Conservation (phyloP, 768 basidiomycete genomes). For the Boletus insuetus region DNA sequence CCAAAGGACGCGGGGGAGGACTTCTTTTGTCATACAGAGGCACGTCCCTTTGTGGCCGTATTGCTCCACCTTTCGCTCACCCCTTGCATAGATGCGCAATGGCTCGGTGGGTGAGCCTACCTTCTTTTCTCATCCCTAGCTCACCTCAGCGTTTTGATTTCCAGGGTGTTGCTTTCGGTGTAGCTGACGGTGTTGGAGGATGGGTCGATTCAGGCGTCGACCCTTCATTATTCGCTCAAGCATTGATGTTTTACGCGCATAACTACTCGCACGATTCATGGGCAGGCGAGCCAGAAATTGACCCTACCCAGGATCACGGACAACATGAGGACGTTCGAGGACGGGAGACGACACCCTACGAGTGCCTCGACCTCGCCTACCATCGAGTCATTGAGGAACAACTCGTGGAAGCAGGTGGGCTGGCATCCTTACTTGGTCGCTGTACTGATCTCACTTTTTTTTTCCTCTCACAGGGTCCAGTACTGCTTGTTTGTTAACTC, state of each 20-base stretch:
- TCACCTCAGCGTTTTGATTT: constrained; percentile 17
- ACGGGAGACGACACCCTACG: constrained; percentile 63
- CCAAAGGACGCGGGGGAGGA: constrained; percentile 53
- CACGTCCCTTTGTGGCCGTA: constrained; percentile 32
- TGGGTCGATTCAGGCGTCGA: constrained; percentile 85
- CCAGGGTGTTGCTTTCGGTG: constrained; percentile 77
- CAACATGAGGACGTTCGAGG: constrained; percentile 64
- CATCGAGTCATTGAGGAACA: constrained; percentile 67
- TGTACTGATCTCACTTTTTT: background rate
- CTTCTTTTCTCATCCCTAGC: constrained; percentile 11
- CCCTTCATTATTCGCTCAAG: constrained; percentile 87
- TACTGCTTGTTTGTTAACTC: constrained; percentile 72
- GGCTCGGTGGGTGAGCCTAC: constrained; percentile 59
- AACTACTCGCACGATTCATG: constrained; percentile 69
- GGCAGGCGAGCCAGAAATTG: constrained; percentile 82
- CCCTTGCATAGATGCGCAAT: constrained; percentile 60
- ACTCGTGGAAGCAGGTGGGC: constrained; percentile 48
- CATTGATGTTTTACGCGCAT: constrained; percentile 85
- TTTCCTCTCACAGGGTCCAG: constrained; percentile 60
- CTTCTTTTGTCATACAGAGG: constrained; percentile 69
- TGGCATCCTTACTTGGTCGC: constrained; percentile 21
- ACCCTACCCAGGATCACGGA: constrained; percentile 71
- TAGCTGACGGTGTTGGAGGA: constrained; percentile 93
- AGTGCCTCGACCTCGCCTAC: constrained; percentile 72
- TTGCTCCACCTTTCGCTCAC: constrained; percentile 1